phyloP scores from a whole-genome alignment of 257 asterid species.

The Nicotiana tomentosiformis region DNA sequence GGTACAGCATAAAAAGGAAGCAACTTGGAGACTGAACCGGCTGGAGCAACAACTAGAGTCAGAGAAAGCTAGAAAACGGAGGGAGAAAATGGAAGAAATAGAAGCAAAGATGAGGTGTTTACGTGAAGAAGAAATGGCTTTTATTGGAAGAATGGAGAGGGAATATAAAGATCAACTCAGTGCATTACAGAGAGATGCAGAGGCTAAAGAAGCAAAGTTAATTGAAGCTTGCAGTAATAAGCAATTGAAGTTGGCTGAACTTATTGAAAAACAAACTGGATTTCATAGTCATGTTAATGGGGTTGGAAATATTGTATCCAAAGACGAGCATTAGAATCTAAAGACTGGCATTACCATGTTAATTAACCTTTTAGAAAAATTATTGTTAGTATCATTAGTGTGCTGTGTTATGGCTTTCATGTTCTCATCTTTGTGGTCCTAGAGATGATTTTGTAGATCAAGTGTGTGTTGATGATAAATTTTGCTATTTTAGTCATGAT shows the following conservation, averaged over 20 bases:
- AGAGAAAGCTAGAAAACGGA: constrained; percentile 60
- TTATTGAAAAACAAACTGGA: constrained; percentile 41
- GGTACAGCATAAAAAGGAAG: constrained; percentile 65
- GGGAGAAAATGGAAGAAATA: constrained; percentile 53
- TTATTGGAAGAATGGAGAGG: constrained; percentile 46
- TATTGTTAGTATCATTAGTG: background rate
- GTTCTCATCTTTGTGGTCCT: background rate
- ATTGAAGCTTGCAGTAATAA: constrained; percentile 60
- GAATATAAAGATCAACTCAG: constrained; percentile 57
- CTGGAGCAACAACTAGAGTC: constrained; percentile 72
- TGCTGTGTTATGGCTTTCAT: background rate
- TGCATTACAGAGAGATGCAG: constrained; percentile 58
- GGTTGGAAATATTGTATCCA: constrained; percentile 9
- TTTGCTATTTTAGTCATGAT: too few relatives aligned
- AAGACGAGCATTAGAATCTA: constrained; percentile 3
- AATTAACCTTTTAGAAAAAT: background rate
- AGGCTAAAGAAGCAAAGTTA: constrained; percentile 55
- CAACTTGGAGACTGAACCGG: constrained; percentile 70
- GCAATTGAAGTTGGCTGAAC: constrained; percentile 48
- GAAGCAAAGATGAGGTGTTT: constrained; percentile 44
- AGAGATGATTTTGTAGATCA: background rate
- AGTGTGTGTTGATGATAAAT: background rate
- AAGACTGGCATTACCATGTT: background rate
- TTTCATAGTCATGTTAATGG: constrained; percentile 21
- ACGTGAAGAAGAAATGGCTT: constrained; percentile 56